phyloP scores from a whole-genome alignment of 2,329 filamentous ascomycete genomes.

The Ceratocystis ficicola region DNA sequence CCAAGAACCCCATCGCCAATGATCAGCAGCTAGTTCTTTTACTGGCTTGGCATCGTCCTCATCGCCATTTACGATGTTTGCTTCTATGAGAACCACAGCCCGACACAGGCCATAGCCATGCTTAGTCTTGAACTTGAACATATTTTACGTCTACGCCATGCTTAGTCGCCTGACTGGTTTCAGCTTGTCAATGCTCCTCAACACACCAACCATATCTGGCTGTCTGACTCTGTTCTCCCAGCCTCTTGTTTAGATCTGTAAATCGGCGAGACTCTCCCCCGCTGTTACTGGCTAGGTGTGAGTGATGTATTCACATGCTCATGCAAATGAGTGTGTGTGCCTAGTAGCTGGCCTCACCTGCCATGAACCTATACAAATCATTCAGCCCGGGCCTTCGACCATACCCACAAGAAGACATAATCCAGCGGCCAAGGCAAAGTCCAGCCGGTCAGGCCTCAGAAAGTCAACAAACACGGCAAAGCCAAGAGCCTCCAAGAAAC shows the following conservation, averaged over 20 bases:
- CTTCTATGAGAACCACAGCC: neutral
- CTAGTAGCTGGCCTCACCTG: too few species aligned
- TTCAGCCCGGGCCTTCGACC: too few species aligned
- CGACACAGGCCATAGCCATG: neutral
- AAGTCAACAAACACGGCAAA: neutral
- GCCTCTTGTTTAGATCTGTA: too few species aligned
- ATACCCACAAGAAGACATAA: neutral
- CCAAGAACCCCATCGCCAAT: neutral
- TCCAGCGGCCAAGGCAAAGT: neutral
- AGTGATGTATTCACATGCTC: too few species aligned
- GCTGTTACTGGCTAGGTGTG: too few species aligned
- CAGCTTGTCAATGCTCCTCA: neutral
- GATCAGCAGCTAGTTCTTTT: neutral
- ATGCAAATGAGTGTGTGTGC: too few species aligned
- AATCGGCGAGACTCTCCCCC: too few species aligned
- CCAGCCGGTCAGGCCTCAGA: neutral
- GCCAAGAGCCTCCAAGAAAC: neutral
- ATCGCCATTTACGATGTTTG: neutral
- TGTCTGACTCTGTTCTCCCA: too few species aligned
- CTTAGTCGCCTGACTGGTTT: neutral
- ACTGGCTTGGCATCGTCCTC: neutral
- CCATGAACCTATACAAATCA: too few species aligned
- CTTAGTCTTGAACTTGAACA: too few species aligned
- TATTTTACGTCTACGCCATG: too few species aligned
- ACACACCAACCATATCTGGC: too few species aligned